These are phyloP conservation scores for Auriscalpium microsporum DNA, from an alignment of 768 basidiomycete genomes.

Conservation along the genomic window DNA sequence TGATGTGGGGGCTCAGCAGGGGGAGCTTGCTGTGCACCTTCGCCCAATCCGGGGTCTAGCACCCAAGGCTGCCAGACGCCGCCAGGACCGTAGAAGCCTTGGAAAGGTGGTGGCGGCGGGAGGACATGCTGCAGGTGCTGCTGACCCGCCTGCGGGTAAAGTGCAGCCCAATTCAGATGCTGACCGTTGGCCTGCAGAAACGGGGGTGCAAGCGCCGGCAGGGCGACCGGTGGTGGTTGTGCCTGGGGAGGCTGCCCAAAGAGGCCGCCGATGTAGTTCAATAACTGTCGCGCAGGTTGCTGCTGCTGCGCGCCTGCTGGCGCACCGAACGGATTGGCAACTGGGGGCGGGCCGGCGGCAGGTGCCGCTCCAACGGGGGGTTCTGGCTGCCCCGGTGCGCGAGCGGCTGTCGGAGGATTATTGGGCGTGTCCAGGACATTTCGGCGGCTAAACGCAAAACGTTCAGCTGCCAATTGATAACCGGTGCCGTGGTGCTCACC, in stretches of 20 bases:
- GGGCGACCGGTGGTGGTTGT: conserved; percentile 12
- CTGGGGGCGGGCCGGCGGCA: conserved; percentile 20
- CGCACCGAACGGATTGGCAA: conserved; percentile 23
- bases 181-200: too few species aligned
- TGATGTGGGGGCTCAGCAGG: not conserved
- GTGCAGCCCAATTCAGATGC: too few species aligned
- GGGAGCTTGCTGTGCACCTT: conserved; percentile 6
- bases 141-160: not conserved
- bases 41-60: conserved; percentile 2
- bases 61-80: conserved; percentile 12
- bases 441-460: conserved; percentile 12
- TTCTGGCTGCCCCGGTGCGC: conserved; percentile 9
- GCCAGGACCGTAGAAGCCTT: conserved; percentile 12
- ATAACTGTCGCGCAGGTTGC: conserved; percentile 25
- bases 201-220: conserved; percentile 12
- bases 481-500: conserved; percentile 42
- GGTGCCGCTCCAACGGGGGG: conserved; percentile 14
- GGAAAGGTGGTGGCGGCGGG: conserved; percentile 12
- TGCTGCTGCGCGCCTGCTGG: conserved; percentile 30
- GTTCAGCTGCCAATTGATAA: conserved; percentile 1
- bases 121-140: conserved; percentile 15
- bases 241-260: conserved; percentile 15
- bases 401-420: conserved; percentile 1
- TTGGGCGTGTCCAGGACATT: conserved; percentile 6
- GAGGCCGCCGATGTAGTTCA: conserved; percentile 11